Evolutionary conservation across 495 filamentous ascomycete species (phyloP), one percentile per base, ranked within the genome.

Genomic region (Staphylotrichum longicolle): DNA sequence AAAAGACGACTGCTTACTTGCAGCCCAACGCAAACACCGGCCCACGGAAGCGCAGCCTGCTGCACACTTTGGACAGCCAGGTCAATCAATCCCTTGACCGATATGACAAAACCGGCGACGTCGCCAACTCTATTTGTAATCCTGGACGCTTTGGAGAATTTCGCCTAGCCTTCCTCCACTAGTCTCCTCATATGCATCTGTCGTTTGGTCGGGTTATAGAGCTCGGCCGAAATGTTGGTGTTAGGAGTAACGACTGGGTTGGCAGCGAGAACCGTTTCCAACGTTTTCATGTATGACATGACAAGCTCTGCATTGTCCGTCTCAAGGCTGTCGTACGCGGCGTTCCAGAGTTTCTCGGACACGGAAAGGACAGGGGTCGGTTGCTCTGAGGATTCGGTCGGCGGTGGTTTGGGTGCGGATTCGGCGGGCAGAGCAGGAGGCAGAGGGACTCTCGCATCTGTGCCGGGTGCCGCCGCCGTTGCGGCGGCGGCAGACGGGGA

Each of bases 251-350:
- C 47, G 15, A 34, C n/a, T 14, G 54, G 51, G 15, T 65, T 35
- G 41, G 20, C 60, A 20, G 47, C 20, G 47, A 69, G 64, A 44
- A 60, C 57, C 49, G 42, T 32, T 14, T 57, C 57, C 54, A 70
- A 39, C 30, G 41, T 68, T 46, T 68, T 57, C 49, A 66, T 20
- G 50, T 70, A 68, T 33, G 63, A 57, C 44, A 45, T 34, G 41
- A 66, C 59, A 57, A 70, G 63, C 54, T 66, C 55, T 54, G 57
- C 52, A 34, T 68, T 27, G 8, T 69, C 55, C 49, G 34, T 41
- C 57, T 64, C 64, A 58, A 68, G 60, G n/a, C 42, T 63, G 54
- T 70, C 63, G 39, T 68, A 68, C 11, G 68, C 68, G 51, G 60
- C 51, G 61, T 65, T 61, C 68, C 68, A 70, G 39, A 70, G 60